A percentile compares a stretch with the other conserved stretches of the same genome.
Evolutionary conservation across 352 stramenopile species (phyloP).

Genomic region (Phytophthora vignae): DNA sequence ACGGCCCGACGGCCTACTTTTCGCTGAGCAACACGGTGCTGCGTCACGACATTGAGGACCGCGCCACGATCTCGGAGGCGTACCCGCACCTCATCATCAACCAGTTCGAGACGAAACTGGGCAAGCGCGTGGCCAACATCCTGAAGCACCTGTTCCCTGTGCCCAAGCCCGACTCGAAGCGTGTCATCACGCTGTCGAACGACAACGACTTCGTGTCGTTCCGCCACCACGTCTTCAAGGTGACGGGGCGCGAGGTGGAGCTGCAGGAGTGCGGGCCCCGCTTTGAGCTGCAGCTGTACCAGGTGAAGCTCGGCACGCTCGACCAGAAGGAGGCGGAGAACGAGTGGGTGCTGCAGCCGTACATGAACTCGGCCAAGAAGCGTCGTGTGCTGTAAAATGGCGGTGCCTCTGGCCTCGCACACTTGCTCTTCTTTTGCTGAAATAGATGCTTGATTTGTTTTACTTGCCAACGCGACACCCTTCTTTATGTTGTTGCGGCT

Average conservation of each 20-base stretch:
- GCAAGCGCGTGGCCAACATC: constrained; percentile 97
- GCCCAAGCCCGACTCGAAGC: constrained; percentile 95
- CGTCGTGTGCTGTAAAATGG: constrained; percentile 85
- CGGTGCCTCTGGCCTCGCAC: not conserved
- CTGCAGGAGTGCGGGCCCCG: constrained; percentile 96
- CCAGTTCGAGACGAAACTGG: constrained; percentile 95
- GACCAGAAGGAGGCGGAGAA: constrained; percentile 99
- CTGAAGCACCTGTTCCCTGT: constrained; percentile 99
- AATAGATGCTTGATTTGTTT: constrained; percentile 49
- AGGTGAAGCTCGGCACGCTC: constrained; percentile 97
- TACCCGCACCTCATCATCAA: constrained; percentile 98
- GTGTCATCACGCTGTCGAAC: constrained; percentile 98
- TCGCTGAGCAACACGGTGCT: constrained; percentile 97
- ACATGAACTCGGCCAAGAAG: constrained; percentile 99
- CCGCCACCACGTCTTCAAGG: constrained; percentile 99
- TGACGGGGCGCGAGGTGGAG: constrained; percentile 92
- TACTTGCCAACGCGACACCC: constrained; percentile 19
- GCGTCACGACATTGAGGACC: constrained; percentile 99
- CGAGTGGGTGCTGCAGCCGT: constrained; percentile 99
- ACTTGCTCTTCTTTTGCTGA: constrained; percentile 29
- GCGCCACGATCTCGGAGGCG: constrained; percentile 91
- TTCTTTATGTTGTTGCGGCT: not conserved
- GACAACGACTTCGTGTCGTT: constrained; percentile 99
- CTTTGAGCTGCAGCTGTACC: constrained; percentile 99
- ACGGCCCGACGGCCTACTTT: constrained; percentile 99